Evolutionary conservation across 2,329 filamentous ascomycete genomes (phyloP).

Genomic region (Coniella vitis): DNA sequence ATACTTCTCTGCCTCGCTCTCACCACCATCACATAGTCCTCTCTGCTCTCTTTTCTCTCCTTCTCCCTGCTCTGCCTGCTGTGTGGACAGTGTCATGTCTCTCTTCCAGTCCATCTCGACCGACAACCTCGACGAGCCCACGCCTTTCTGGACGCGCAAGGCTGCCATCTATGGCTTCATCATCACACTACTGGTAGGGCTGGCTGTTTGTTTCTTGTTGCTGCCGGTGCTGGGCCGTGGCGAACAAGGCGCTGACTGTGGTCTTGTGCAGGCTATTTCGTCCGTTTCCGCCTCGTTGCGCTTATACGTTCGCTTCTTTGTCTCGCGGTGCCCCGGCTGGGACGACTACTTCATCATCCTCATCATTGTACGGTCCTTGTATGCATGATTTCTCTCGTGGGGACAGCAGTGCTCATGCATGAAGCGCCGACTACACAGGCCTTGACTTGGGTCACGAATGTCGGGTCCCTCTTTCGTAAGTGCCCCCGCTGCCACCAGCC

Average conservation of each 20-base stretch:
- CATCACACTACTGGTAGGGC: conserved; percentile 8
- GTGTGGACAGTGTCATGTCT: conserved; percentile 14
- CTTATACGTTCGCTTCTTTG: conserved; percentile 13
- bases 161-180: conserved; percentile 7
- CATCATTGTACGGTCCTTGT: conserved; percentile 1
- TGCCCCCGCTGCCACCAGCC: background rate
- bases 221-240: background rate
- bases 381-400: background rate
- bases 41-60: too few species aligned
- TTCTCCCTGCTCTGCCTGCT: too few species aligned
- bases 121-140: conserved; percentile 12
- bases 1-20: too few species aligned
- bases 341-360: conserved; percentile 9
- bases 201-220: too few species aligned
- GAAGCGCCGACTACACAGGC: background rate
- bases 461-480: conserved; percentile 8
- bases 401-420: background rate
- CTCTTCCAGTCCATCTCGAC: conserved; percentile 6
- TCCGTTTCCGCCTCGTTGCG: conserved; percentile 4
- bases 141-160: conserved; percentile 6
- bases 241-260: background rate
- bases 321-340: conserved; percentile 13
- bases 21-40: too few species aligned
- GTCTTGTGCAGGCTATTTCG: conserved; percentile 1
- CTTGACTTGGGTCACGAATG: conserved; percentile 12